Base-by-base conservation (phyloP, 140 eudicot species). In the Oenanthe javanica region DNA sequence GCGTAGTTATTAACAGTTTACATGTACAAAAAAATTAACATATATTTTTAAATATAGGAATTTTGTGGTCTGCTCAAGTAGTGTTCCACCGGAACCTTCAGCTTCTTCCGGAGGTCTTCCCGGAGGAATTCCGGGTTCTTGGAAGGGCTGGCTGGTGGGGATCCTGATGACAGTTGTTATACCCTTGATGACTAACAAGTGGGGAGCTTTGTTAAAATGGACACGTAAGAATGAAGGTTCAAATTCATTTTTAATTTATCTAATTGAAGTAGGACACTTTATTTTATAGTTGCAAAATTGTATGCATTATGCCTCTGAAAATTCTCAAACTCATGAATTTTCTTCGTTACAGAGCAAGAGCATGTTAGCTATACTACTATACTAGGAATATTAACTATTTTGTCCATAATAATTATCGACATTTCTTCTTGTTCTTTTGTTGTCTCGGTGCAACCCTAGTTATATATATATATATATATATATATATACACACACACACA, bases 131-230 rank as follows among this genome's bases (percentile, higher is more conserved):
- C 82, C 90, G 5, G 87, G 79, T 50, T 84, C 90, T 49, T 83
- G 93, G 89, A 93, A 85, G 84, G 57, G 70, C 43, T 90, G 92
- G 90, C 72, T 86, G 49, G 52, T 86, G 63, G 96, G 96, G 40
- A 43, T 90, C 0, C 84, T 70, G 31, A 12, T 88, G 4, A 86
- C 96, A 19, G 69, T 90, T 64, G 59, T 83, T 55, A 23, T 90
- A 79, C 93, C 96, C 0, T 87, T 90, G 84, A 55, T 90, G 82
- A 87, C 85, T 38, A 87, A 84, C 74, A 90, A 88, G 86, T 90
- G 91, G 91, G 89, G 86, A 10, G 72, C 92, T 52, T 75, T 83
- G 70, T 88, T 88, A 72, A 85, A 43, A 71, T 52, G 87, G 49
- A 88, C 89, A 82, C 82, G 96, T 90, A 85, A 88, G 87, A 46